These are phyloP conservation scores for Bimuria novae-zelandiae DNA, from an alignment of 2,329 filamentous ascomycete species.

Conservation along the genomic window DNA sequence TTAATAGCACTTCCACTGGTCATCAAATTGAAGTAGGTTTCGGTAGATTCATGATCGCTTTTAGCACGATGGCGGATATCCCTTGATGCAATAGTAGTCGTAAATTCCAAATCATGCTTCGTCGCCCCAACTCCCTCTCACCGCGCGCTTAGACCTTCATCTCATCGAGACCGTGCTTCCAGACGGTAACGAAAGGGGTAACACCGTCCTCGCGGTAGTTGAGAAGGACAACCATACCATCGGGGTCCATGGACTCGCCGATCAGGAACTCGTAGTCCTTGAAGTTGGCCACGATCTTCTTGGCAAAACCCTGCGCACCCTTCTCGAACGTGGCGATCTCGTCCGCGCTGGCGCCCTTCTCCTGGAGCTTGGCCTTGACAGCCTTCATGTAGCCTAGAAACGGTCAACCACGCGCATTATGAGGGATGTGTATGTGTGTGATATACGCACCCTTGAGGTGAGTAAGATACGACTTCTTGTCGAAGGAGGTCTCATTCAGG, in stretches of 20 bases:
- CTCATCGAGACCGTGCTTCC: slow-evolving; percentile 90
- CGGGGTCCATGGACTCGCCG: slow-evolving; percentile 88
- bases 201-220: slow-evolving; percentile 97
- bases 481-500: slow-evolving; percentile 74
- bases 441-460: slow-evolving; percentile 77
- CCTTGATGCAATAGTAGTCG: slow-evolving; percentile 46
- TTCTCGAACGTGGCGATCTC: slow-evolving; percentile 79
- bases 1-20: no score
- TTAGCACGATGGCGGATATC: slow-evolving; percentile 42
- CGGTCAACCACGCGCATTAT: slow-evolving; percentile 10
- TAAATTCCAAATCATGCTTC: slow-evolving; percentile 38
- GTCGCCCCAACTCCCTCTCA: slow-evolving; percentile 14
- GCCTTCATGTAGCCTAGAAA: slow-evolving; percentile 84
- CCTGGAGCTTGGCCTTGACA: slow-evolving; percentile 75
- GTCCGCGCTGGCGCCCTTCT: slow-evolving; percentile 64
- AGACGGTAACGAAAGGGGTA: slow-evolving; percentile 86
- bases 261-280: slow-evolving; percentile 96
- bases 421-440: not conserved
- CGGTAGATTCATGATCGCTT: slow-evolving; percentile 41
- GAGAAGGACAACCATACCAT: slow-evolving; percentile 92
- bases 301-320: slow-evolving; percentile 73
- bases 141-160: slow-evolving; percentile 77
- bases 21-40: no score
- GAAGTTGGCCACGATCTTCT: slow-evolving; percentile 84
- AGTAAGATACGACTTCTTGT: slow-evolving; percentile 83